phyloP scores from a whole-genome alignment of 495 filamentous ascomycete genomes.

The Platismatia glauca region DNA sequence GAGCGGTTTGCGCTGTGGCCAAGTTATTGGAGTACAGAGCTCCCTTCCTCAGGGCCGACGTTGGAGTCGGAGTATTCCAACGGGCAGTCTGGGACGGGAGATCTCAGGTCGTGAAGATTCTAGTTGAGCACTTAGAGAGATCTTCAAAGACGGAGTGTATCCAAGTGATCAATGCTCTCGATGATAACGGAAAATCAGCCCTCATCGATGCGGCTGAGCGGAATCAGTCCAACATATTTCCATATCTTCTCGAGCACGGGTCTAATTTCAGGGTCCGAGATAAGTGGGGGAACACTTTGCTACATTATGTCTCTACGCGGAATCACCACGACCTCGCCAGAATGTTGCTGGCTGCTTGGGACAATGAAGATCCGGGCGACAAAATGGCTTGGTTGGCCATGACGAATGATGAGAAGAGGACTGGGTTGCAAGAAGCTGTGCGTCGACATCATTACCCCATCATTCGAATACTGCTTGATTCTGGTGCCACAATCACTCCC shows the following conservation, averaged over 20 bases:
- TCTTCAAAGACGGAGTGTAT: background rate
- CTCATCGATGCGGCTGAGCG: constrained; percentile 13
- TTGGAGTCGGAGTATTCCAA: constrained; percentile 4
- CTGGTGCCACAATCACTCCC: constrained; percentile 8
- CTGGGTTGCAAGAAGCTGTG: constrained; percentile 8
- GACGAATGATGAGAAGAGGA: background rate
- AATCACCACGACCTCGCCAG: constrained; percentile 3
- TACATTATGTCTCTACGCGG: constrained; percentile 2
- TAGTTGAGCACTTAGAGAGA: constrained; percentile 5
- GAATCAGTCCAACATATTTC: constrained; percentile 5
- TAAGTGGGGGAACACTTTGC: constrained; percentile 2
- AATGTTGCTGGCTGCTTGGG: background rate
- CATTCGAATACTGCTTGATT: constrained; percentile 5
- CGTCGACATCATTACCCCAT: background rate
- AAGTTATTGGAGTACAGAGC: constrained; percentile 1
- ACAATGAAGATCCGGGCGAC: background rate
- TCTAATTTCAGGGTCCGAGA: constrained; percentile 4
- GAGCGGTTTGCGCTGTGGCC: background rate
- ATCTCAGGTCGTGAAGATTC: constrained; percentile 3
- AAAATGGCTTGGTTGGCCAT: background rate
- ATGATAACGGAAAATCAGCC: constrained; percentile 2
- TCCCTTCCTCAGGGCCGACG: background rate
- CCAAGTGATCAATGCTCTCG: constrained; percentile 4
- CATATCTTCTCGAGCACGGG: constrained; percentile 6
- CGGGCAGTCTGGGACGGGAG: constrained; percentile 2